Percentiles rank a stretch among this genome's conserved stretches.
These are phyloP conservation scores for Monosporascus ibericus DNA, from an alignment of 2,329 filamentous ascomycete genomes.

Conservation along the genomic window DNA sequence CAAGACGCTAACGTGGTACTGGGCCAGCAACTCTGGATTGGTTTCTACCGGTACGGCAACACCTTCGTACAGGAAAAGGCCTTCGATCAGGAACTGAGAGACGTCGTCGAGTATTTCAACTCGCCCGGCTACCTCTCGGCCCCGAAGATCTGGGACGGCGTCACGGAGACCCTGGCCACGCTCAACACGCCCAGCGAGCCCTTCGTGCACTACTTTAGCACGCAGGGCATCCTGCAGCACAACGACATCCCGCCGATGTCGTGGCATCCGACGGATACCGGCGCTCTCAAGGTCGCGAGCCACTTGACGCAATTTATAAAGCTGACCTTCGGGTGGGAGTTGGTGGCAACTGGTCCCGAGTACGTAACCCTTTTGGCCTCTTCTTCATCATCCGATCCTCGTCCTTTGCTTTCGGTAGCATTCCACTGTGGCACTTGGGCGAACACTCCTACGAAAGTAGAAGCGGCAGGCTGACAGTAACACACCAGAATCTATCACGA, in stretches of 20 bases:
- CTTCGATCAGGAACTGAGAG: constrained; percentile 43
- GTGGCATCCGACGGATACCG: constrained; percentile 56
- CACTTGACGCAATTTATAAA: constrained; percentile 53
- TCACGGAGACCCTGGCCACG: constrained; percentile 29
- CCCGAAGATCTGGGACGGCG: constrained; percentile 33
- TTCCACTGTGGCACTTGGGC: background rate
- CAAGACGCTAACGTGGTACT: background rate
- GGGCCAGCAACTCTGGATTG: constrained; percentile 34
- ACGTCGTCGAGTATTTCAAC: constrained; percentile 48
- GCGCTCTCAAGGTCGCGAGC: constrained; percentile 55
- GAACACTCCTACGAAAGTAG: background rate
- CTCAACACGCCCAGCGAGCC: constrained; percentile 28
- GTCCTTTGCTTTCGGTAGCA: background rate
- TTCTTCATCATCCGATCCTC: constrained; percentile 16
- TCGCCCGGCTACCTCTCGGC: constrained; percentile 33
- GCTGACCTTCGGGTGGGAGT: constrained; percentile 48
- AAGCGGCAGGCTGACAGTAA: background rate
- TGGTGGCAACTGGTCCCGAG: constrained; percentile 49
- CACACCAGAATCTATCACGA: constrained; percentile 32
- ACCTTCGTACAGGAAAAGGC: constrained; percentile 40
- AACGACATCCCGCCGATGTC: constrained; percentile 51
- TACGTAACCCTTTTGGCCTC: constrained; percentile 24
- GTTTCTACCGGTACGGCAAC: constrained; percentile 45
- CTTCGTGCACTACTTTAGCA: constrained; percentile 58
- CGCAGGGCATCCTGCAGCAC: constrained; percentile 53